Evolutionary conservation across 306 rosid genomes (phyloP).

Genomic region (Arachis stenosperma): DNA sequence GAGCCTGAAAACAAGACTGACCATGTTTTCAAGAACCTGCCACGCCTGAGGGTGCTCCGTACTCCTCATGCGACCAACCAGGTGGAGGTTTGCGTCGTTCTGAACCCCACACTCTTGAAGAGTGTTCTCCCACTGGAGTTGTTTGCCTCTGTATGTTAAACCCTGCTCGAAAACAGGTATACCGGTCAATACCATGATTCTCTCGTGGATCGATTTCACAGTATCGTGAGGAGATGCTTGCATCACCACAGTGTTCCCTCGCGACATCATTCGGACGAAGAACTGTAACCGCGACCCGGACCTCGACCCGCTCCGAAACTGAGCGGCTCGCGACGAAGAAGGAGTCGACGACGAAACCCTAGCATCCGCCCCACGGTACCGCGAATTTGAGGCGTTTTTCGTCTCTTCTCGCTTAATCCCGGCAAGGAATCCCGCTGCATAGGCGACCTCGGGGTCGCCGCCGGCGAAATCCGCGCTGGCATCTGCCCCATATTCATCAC

Average conservation of each 20-base stretch:
- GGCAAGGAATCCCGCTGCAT: slow-evolving; percentile 40
- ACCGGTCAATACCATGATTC: slow-evolving; percentile 44
- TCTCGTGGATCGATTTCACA: slow-evolving; percentile 53
- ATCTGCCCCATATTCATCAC: slow-evolving; percentile 45
- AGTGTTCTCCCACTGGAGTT: slow-evolving; percentile 61
- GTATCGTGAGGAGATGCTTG: slow-evolving; percentile 53
- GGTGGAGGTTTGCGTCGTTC: slow-evolving; percentile 64
- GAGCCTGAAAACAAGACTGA: slow-evolving; percentile 46
- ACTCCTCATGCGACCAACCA: slow-evolving; percentile 68
- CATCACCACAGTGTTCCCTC: slow-evolving; percentile 58
- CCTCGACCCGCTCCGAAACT: slow-evolving; percentile 24
- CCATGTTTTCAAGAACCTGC: slow-evolving; percentile 51
- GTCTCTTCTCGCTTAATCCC: slow-evolving; percentile 61
- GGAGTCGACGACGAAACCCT: slow-evolving; percentile 41
- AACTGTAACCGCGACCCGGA: slow-evolving; percentile 52
- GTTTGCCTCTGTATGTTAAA: slow-evolving; percentile 62
- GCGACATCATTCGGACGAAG: slow-evolving; percentile 59
- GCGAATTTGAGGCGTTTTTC: slow-evolving; percentile 50
- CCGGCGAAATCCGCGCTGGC: slow-evolving; percentile 37
- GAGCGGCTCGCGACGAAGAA: neutral
- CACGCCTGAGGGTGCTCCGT: slow-evolving; percentile 53
- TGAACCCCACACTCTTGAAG: slow-evolving; percentile 63
- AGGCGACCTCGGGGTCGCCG: slow-evolving; percentile 42
- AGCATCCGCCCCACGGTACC: slow-evolving; percentile 23
- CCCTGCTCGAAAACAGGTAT: slow-evolving; percentile 63